A percentile compares a stretch with the other conserved stretches of the same genome.
Conservation (phyloP, 805 yeast genomes). For the Saturnispora ahearnii region DNA sequence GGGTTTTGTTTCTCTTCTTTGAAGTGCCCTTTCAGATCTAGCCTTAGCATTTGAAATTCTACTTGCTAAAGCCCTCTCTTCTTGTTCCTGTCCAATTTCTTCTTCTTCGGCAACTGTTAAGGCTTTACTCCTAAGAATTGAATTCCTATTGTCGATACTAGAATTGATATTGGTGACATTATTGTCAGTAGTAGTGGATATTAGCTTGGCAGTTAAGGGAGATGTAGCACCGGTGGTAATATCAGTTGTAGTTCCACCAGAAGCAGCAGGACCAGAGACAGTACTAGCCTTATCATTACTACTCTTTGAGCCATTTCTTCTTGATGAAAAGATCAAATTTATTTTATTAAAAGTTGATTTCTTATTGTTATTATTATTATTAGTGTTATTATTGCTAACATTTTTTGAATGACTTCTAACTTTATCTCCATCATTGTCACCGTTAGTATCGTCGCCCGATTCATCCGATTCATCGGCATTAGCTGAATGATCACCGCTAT, state of each 20-base stretch:
- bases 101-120: neutral
- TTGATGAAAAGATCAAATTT: neutral
- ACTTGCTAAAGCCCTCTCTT: neutral
- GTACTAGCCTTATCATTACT: neutral
- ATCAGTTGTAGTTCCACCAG: neutral
- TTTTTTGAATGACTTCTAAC: neutral
- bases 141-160: neutral
- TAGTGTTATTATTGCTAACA: neutral
- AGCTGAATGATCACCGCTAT: neutral
- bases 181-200: neutral
- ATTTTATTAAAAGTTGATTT: neutral
- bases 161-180: neutral
- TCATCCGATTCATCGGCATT: neutral
- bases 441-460: neutral
- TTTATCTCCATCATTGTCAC: neutral
- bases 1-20: constrained; percentile 2
- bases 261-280: neutral
- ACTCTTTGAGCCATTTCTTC: neutral
- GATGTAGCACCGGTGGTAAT: neutral
- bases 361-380: neutral
- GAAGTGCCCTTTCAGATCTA: constrained; percentile 1
- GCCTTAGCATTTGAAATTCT: neutral
- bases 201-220: neutral
- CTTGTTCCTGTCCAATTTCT: neutral
- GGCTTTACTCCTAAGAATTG: neutral